Conservation (phyloP, 495 filamentous ascomycete species). For the Tuber borchii region DNA sequence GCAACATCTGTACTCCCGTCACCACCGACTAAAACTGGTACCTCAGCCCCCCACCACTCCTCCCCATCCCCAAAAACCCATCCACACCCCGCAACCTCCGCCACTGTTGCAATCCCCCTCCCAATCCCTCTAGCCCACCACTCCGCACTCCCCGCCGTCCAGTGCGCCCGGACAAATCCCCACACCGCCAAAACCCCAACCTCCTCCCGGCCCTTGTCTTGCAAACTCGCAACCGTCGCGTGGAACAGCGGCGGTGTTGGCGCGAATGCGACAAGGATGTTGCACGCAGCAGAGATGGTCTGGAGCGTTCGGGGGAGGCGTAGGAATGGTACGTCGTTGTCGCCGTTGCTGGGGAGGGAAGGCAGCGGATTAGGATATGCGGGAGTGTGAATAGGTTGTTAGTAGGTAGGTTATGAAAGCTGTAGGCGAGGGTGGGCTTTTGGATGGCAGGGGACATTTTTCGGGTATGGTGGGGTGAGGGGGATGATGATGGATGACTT, state of each 20-base stretch:
- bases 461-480: no score
- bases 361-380: neutral
- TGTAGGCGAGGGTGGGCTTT: neutral
- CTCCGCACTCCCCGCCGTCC: neutral
- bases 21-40: no score
- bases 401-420: neutral
- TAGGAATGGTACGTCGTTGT: neutral
- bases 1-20: no score
- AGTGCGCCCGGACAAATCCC: neutral
- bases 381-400: neutral
- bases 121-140: neutral
- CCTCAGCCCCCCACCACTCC: no score
- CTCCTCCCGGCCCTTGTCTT: neutral
- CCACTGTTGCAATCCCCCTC: no score
- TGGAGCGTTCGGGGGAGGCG: neutral
- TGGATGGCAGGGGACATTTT: neutral
- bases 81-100: no score
- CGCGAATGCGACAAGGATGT: no score
- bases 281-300: neutral
- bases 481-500: no score
- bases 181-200: neutral
- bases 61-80: no score
- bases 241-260: neutral
- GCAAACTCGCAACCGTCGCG: neutral
- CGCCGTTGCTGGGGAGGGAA: neutral